phyloP scores from a whole-genome alignment of 306 rosid species.

The Phaseolus lunatus region DNA sequence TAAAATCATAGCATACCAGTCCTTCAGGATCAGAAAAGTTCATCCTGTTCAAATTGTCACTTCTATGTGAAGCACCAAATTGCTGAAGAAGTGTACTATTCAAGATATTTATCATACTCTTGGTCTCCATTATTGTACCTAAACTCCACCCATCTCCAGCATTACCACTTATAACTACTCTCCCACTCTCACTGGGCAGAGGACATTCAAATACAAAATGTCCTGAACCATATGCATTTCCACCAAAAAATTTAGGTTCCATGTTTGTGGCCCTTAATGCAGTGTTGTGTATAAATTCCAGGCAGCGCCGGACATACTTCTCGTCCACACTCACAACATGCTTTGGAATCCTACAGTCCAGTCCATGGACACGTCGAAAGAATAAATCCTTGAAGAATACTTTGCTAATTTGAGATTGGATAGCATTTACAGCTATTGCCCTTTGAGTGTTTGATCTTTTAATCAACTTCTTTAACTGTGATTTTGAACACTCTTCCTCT shows the following conservation, averaged over 20 bases:
- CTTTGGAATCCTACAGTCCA: conserved; percentile 76
- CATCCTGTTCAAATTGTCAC: conserved; percentile 56
- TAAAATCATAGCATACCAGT: conserved; percentile 55
- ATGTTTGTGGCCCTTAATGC: conserved; percentile 62
- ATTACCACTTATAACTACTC: conserved; percentile 34
- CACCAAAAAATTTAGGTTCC: conserved; percentile 44
- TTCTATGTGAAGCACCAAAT: conserved; percentile 55
- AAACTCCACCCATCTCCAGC: conserved; percentile 53
- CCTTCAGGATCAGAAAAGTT: conserved; percentile 57
- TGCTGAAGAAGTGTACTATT: conserved; percentile 73
- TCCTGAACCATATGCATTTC: conserved; percentile 49
- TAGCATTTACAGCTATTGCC: conserved; percentile 60
- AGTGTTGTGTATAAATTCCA: conserved; percentile 69
- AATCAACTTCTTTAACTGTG: conserved; percentile 63
- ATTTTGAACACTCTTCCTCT: conserved; percentile 55
- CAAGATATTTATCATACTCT: conserved; percentile 85
- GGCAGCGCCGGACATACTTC: conserved; percentile 80
- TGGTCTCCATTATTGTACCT: conserved; percentile 86
- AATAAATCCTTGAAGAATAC: conserved; percentile 55
- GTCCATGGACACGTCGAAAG: conserved; percentile 55
- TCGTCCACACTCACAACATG: conserved; percentile 82
- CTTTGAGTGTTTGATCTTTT: conserved; percentile 60
- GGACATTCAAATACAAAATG: conserved; percentile 52
- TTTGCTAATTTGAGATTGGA: conserved; percentile 62
- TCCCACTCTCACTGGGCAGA: conserved; percentile 1